phyloP scores from a whole-genome alignment of 2,329 filamentous ascomycete species.

The Xylaria digitata region DNA sequence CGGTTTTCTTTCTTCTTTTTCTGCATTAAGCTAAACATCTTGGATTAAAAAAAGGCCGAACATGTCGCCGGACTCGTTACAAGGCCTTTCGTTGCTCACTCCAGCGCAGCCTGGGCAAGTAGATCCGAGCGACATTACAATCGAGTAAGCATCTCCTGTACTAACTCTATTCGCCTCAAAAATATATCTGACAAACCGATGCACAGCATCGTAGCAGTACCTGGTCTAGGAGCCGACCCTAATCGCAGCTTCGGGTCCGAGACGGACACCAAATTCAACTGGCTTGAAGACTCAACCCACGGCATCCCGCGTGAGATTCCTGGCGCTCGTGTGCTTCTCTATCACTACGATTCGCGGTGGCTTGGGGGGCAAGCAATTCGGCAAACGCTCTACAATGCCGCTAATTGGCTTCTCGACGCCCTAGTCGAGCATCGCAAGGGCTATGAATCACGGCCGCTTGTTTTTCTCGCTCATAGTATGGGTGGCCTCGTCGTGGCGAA shows the following conservation, averaged over 20 bases:
- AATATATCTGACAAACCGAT: too few relatives aligned
- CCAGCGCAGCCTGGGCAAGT: too few relatives aligned
- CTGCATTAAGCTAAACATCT: too few relatives aligned
- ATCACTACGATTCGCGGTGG: neutral
- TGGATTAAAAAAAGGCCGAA: too few relatives aligned
- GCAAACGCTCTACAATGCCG: constrained; percentile 12
- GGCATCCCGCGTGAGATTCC: constrained; percentile 8
- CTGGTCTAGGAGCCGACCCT: constrained; percentile 8
- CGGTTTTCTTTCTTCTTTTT: too few relatives aligned
- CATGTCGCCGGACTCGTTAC: too few relatives aligned
- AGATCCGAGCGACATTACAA: too few relatives aligned
- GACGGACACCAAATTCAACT: constrained; percentile 1
- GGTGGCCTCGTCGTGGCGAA: constrained; percentile 10
- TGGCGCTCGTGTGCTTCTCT: constrained; percentile 2
- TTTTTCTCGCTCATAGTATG: constrained; percentile 13
- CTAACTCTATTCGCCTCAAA: too few relatives aligned
- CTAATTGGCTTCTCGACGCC: neutral
- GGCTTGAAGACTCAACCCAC: neutral
- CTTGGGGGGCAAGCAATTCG: neutral
- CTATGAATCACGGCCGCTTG: neutral
- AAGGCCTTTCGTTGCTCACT: too few relatives aligned
- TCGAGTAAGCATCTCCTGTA: too few relatives aligned
- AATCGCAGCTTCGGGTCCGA: constrained; percentile 5
- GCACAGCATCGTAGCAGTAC: constrained; percentile 2
- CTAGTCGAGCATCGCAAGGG: constrained; percentile 4